Evolutionary conservation across 2,329 filamentous ascomycete species (phyloP).

Genomic region (Trichophyton benhamiae): DNA sequence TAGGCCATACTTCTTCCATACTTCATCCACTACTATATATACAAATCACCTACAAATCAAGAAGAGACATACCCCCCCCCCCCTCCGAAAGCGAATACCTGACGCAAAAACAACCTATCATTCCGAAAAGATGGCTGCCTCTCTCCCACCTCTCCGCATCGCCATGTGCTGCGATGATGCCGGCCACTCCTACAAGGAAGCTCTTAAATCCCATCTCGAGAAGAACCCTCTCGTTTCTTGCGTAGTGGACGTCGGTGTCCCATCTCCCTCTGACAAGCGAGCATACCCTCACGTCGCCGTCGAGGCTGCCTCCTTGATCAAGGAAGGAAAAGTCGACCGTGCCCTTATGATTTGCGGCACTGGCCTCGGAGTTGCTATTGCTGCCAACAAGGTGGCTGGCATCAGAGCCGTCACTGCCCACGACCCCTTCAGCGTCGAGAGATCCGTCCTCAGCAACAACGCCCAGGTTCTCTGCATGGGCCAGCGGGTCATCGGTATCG

Average conservation of each 20-base stretch:
- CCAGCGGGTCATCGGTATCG: slow-evolving; percentile 68
- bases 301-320: slow-evolving; percentile 49
- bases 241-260: slow-evolving; percentile 63
- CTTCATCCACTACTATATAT: background rate
- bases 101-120: background rate
- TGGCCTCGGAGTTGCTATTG: slow-evolving; percentile 73
- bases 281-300: slow-evolving; percentile 72
- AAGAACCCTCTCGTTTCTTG: slow-evolving; percentile 53
- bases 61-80: background rate
- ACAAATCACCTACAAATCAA: background rate
- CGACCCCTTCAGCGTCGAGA: slow-evolving; percentile 72
- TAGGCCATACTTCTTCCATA: background rate
- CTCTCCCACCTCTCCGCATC: slow-evolving; percentile 40
- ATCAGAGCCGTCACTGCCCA: slow-evolving; percentile 81
- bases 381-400: slow-evolving; percentile 78
- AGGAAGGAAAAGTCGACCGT: slow-evolving; percentile 51
- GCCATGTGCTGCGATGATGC: slow-evolving; percentile 58
- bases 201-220: slow-evolving; percentile 61
- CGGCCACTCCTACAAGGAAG: slow-evolving; percentile 65
- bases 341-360: slow-evolving; percentile 77
- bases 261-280: slow-evolving; percentile 56
- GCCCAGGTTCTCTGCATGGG: slow-evolving; percentile 81
- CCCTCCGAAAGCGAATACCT: background rate
- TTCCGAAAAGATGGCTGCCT: slow-evolving; percentile 2
- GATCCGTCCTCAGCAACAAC: slow-evolving; percentile 70